Evolutionary conservation across 164 flowering plant species (phyloP), one percentile per base, ranked within the genome.

Genomic region (Chloranthus sessilifolius): DNA sequence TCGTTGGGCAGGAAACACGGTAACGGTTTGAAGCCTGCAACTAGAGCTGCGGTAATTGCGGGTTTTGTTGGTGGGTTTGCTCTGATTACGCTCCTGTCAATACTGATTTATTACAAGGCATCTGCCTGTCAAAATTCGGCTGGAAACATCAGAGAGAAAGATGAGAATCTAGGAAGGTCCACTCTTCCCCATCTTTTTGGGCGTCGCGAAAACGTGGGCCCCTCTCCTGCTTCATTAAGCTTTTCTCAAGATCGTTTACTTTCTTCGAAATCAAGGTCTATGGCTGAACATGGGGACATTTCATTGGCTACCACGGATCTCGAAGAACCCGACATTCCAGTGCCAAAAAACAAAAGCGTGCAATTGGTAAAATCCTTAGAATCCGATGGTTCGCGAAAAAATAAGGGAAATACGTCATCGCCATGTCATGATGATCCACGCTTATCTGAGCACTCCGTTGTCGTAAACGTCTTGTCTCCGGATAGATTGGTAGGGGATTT

Each of bases 401-500:
- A 62, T 46, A 68, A 55, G 36, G 63, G 46, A 47, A 42, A 64
- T 20, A 62, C 80, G 53, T 72, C 78, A 47, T 63, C 75, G 64
- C 52, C 71, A 10, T 67, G 71, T 47, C 55, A 70, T 46, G 66
- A 54, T 34, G 64, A 35, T 29, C 69, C 38, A 5, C 47, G 22
- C 60, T 59, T 27, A 14, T 45, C 54, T 16, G 74, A 67, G 23
- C 63, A 58, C 47, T 65, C 67, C 15, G 53, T 59, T 34, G 24
- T 57, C n/a, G 61, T 70, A 25, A 57, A 55, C 46, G 73, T 71
- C 51, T 47, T 56, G 53, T 79, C 88, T 48, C 83, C 95, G 11
- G 95, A 82, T 46, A 77, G 68, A 58, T 58, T 85, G 38, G 74
- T 60, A 11, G 95, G 95, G 22, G 85, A 82, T 38, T 46, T 86